Evolutionary conservation across 1,139 yeast species (phyloP), one percentile per base, ranked within the genome.

Genomic region (Kodamaea sp.): DNA sequence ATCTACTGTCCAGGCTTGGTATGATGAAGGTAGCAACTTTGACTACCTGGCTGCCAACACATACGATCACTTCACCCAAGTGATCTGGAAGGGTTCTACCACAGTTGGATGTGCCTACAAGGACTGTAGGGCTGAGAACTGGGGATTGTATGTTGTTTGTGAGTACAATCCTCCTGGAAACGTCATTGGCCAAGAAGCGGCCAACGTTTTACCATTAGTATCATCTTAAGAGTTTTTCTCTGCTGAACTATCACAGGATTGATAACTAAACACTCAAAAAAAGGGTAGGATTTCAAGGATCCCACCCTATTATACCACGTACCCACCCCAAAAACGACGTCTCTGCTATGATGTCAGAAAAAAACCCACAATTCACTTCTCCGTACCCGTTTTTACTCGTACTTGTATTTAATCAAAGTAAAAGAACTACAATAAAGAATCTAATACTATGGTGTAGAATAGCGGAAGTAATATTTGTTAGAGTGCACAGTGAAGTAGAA

Each of bases 41-140:
- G 35, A 44, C 34, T 55, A 48, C 39, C 19, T 15, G 8, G 31
- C 59, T 15, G 57, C 63, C 20, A 50, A 50, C 29, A 43, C 51
- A 14, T 63, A 80, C 41, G 82, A 85, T 44, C 96, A 88, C 64
- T 88, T 87, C 70, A 86, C 96, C 27, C 95, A 85, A 62, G 74
- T 88, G 44, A 82, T 88, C 33, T 88, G 96, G 96, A 80, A 80
- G 59, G 61, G 66, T 22, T 66, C 89, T 39, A 71, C 80, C 25
- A 60, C 76, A 56, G 59, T 88, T 14, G 96, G 96, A 25, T 88
- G 96, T 66, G 95, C 86, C 39, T 67, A 69, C 57, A 64, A 69
- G 46, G 67, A 70, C 42, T 78, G 83, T 30, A 32, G 43, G 9
- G 38, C 48, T 29, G 36, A 45, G 15, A 38, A 39, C 35, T 48